Conservation (phyloP, 495 filamentous ascomycete genomes). For the Aspergillus asperescens region DNA sequence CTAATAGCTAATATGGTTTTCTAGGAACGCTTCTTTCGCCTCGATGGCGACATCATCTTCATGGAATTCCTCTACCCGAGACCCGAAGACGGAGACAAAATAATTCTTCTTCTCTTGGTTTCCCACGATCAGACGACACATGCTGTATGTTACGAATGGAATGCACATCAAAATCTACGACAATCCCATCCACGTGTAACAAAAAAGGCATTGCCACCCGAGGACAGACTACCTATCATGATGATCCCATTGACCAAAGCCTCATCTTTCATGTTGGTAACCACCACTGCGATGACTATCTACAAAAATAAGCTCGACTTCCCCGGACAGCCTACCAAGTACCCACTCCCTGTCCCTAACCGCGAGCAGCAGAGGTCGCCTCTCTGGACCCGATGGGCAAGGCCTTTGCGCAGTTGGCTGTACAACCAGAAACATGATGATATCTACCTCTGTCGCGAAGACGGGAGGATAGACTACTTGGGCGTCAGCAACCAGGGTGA, state of each 20-base stretch:
- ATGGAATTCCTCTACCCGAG: slow-evolving; percentile 82
- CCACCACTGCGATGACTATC: slow-evolving; percentile 51
- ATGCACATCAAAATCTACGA: slow-evolving; percentile 36
- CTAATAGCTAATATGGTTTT: neutral
- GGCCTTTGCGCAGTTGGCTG: slow-evolving; percentile 55
- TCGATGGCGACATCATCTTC: slow-evolving; percentile 72
- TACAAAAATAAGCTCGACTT: slow-evolving; percentile 51
- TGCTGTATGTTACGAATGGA: slow-evolving; percentile 74
- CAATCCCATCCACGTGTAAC: slow-evolving; percentile 36
- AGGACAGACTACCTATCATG: slow-evolving; percentile 59
- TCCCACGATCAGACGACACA: slow-evolving; percentile 54
- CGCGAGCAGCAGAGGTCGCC: slow-evolving; percentile 27
- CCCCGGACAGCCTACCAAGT: slow-evolving; percentile 21
- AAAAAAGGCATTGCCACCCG: slow-evolving; percentile 49
- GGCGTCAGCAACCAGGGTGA: slow-evolving; percentile 51
- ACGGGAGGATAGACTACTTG: slow-evolving; percentile 65
- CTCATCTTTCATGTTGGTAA: slow-evolving; percentile 61
- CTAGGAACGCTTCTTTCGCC: slow-evolving; percentile 51
- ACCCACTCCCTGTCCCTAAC: slow-evolving; percentile 29
- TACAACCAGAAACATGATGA: slow-evolving; percentile 60
- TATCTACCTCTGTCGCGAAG: slow-evolving; percentile 75
- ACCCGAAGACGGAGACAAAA: slow-evolving; percentile 51
- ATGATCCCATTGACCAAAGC: slow-evolving; percentile 62
- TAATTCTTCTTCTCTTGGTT: slow-evolving; percentile 72
- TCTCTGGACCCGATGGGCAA: slow-evolving; percentile 62